Base-by-base conservation (phyloP, 306 rosid species). In the Fagus crenata region DNA sequence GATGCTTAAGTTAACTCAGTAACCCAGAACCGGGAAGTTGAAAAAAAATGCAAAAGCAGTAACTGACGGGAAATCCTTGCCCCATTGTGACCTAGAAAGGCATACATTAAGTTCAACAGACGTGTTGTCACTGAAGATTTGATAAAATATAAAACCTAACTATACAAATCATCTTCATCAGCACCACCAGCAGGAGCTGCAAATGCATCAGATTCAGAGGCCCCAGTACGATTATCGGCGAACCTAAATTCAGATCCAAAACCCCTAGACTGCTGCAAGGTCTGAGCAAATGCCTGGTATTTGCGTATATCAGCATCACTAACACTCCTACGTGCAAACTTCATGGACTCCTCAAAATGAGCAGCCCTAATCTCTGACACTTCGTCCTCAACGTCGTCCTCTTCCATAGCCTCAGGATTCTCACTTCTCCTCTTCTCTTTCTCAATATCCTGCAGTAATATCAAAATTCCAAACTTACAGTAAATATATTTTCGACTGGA, bases 281-380 rank as follows among this genome's bases (percentile, higher is more conserved):
- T 88, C 73, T 83, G 89, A 78, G 91, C 87, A 85, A 87, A 87
- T 54, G 84, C 86, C 77, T 85, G 91, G 79, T 87, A 87, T 59
- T 87, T 87, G 67, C 89, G 84, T 7, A 87, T 87, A 73, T 85
- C 91, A 12, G 89, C 89, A 41, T 85, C 89, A 15, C 89, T 87
- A 6, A 87, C 91, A 78, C 91, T 87, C 77, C 87, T 80, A 4
- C 90, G 90, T 1, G 89, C 90, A 75, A 8, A 87, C 72, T 85
- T 87, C 90, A 87, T 85, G 17, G 89, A 87, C 87, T 87, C 89
- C 42, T 87, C 89, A 31, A 87, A 87, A 75, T 87, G 90, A 63
- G 84, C 84, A 61, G 84, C 87, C 67, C 75, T 87, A 40, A 87
- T 87, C 84, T 87, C 90, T 1, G 84, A 78, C 73, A 82, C 86